These are phyloP conservation scores for Lignosus rhinocerotis DNA, from an alignment of 1,284 basidiomycete species.

Conservation along the genomic window DNA sequence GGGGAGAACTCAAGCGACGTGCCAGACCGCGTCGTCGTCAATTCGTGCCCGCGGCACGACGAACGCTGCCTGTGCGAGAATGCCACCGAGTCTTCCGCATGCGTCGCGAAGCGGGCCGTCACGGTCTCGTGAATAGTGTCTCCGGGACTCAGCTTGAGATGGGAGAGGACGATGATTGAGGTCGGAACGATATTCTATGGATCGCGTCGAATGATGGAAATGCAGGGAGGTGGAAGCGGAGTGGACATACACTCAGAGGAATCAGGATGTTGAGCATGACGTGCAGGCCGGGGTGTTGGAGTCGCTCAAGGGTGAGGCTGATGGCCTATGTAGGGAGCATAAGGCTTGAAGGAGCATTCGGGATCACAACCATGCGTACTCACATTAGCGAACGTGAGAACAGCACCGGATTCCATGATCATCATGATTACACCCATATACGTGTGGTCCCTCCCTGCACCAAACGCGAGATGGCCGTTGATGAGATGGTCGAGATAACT, in stretches of 20 bases:
- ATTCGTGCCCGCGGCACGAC: neutral
- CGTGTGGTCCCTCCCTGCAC: neutral
- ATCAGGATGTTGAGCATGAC: constrained; percentile 10
- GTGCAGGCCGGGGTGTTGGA: constrained; percentile 9
- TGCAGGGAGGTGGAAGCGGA: neutral
- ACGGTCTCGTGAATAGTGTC: constrained; percentile 4
- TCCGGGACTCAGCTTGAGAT: constrained; percentile 5
- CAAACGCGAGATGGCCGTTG: constrained; percentile 8
- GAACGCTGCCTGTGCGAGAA: neutral
- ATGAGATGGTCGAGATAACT: constrained; percentile 10
- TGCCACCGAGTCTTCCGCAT: neutral
- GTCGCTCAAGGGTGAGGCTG: constrained; percentile 3
- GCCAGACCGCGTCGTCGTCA: neutral
- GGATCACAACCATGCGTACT: neutral
- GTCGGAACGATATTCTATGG: constrained; percentile 13
- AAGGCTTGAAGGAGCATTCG: neutral
- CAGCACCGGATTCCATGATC: constrained; percentile 12
- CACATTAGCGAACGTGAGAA: constrained; percentile 10
- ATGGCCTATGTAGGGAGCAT: neutral
- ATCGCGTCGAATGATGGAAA: neutral
- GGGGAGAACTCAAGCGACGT: neutral
- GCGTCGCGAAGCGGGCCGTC: constrained; percentile 11
- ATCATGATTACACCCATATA: constrained; percentile 7
- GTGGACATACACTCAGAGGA: constrained; percentile 1
- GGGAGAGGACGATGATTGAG: constrained; percentile 11